Evolutionary conservation across 305 asterid genomes (phyloP), one percentile per base, ranked within the genome.

Genomic region (Fraxinus paxiana): DNA sequence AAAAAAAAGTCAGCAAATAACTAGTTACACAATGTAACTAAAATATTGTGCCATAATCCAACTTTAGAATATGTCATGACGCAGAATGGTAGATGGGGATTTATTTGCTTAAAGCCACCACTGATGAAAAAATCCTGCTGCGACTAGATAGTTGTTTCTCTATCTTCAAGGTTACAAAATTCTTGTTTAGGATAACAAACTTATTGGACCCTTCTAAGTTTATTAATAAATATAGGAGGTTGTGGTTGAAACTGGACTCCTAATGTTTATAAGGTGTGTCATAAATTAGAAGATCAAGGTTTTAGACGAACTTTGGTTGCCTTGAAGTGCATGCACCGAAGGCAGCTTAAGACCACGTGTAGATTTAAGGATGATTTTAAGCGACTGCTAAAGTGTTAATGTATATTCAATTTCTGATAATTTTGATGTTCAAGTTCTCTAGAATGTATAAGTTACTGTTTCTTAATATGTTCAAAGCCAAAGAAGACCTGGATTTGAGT

Each of bases 231-330:
- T 70, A 69, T 26, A 70, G 41, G 43, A 31, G 43, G 24, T 5
- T n/a, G 24, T 30, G 10, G 24, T 33, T 70, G 22, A 70, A 15
- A 70, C 75, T 15, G 22, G 75, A 70, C 30, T 30, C 17, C 13
- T 70, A 70, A 31, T 30, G 43, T n/a, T 30, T 33, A 1, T 63
- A 35, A 13, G 43, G 75, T 70, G 75, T 1, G 2, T 15, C 10
- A 31, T 15, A 70, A 70, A 70, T 70, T 31, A 30, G 75, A 70
- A 70, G 67, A 76, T 76, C n/a, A 3, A 76, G 69, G 75, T 33
- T 56, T 75, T 26, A 46, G 41, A 24, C 1, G 26, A 75, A 75
- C 69, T 12, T 46, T 43, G 24, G 43, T 48, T 76, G 46, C 70
- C 37, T 67, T 67, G 35, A 33, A 67, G 73, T 28, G n/a, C 37